Base-by-base conservation (phyloP, 2,329 filamentous ascomycete species). In the Hansfordia pulvinata region DNA sequence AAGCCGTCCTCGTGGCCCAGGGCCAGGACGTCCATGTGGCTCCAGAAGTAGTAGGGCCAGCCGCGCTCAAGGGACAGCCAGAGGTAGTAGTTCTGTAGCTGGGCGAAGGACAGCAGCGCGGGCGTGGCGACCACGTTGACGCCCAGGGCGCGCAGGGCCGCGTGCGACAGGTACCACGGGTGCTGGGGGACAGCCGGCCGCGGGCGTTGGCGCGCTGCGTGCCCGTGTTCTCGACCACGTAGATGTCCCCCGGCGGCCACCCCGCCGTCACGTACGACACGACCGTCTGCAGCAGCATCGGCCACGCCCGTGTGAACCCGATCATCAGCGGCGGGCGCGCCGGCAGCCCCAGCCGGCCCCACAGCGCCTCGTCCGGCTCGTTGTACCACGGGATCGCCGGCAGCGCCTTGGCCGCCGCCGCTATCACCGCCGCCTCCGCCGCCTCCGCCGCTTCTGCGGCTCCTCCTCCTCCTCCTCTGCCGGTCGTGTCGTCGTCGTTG, bases 71-170 rank as follows among this genome's bases (percentile, higher is more conserved):
- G 50, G 3, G 58, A 53, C 8, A 53, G 52, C 11, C 44, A 53
- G 13, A 68, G 44, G 41, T 58, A 64, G 45, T 60, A 66, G 38
- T 69, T 69, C 34, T 69, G 62, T 20, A 68, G 44, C 36, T 70
- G 64, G 1, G 64, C 56, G 35, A 68, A 69, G 24, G 43, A 58
- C 31, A 68, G 47, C 2, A 68, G 51, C 4, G 59, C 60, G 4
- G 64, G 62, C 1, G 62, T 63, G 20, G 54, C 50, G 8, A 68
- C 35, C 19, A 69, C 43, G 29, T 52, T 52, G 31, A 55, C 49
- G 15, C 52, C 34, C 10, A 46, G 39, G 17, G 38, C 39, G 10
- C 25, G 34, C 5, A 63, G 38, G 1, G 49, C 47, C 2, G 46
- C 47, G 29, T 63, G 54, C 34, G 63, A 53, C 7, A 65, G 43